A percentile compares a stretch with the other conserved stretches of the same genome.
Evolutionary conservation across 2,329 filamentous ascomycete genomes (phyloP).

Genomic region (Coniochaeta sp.): DNA sequence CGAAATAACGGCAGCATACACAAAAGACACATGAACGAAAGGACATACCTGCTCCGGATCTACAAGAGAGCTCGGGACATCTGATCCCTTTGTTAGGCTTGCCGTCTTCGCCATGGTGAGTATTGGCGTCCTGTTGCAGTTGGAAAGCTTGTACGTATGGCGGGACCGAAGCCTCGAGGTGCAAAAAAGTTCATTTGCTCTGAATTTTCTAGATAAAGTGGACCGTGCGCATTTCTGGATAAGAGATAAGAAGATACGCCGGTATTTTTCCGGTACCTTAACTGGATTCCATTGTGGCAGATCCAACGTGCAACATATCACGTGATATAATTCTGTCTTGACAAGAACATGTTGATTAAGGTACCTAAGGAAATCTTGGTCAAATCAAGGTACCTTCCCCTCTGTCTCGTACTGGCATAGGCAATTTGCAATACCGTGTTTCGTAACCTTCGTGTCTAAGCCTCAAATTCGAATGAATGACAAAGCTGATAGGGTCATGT

Average conservation of each 20-base stretch:
- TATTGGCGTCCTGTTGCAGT: not conserved
- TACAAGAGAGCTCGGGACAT: slow-evolving; percentile 21
- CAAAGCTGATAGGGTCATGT: too few relatives aligned
- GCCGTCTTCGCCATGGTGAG: slow-evolving; percentile 25
- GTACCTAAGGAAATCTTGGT: too few relatives aligned
- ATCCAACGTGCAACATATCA: not conserved
- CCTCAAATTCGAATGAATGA: not conserved
- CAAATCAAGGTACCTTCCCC: too few relatives aligned
- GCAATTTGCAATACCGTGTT: not conserved
- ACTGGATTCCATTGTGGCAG: too few relatives aligned
- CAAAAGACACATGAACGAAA: not conserved
- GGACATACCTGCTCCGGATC: slow-evolving; percentile 24
- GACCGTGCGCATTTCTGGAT: not conserved
- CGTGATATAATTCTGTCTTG: not conserved
- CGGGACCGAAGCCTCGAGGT: not conserved
- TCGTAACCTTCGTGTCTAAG: not conserved
- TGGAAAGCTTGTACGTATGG: not conserved
- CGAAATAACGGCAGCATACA: not conserved
- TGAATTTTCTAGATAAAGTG: not conserved
- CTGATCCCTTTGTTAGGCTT: slow-evolving; percentile 20
- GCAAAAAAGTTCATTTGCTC: not conserved
- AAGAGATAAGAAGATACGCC: not conserved
- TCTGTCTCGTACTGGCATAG: too few relatives aligned
- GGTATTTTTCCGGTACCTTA: not conserved
- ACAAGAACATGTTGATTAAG: not conserved